phyloP scores from a whole-genome alignment of 2,329 filamentous ascomycete species.

The Colletotrichum salicis region DNA sequence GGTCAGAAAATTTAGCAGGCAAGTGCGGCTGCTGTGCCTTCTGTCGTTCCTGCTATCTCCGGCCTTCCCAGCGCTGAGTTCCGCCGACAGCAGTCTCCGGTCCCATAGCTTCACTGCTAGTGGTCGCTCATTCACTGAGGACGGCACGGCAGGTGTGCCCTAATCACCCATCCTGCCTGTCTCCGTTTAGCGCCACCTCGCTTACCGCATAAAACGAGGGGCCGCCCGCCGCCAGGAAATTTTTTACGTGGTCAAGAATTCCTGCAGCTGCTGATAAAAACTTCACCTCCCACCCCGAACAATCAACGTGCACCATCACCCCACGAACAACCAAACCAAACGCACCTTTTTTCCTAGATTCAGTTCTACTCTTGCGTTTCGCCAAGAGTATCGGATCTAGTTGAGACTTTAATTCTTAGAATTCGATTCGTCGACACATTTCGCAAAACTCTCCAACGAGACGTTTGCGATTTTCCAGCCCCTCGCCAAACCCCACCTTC shows the following conservation, averaged over 20 bases:
- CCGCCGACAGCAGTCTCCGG: background rate
- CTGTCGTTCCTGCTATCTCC: conserved; percentile 16
- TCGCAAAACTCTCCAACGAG: conserved; percentile 32
- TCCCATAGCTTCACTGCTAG: conserved; percentile 1
- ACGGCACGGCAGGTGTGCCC: conserved; percentile 31
- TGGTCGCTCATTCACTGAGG: conserved; percentile 10
- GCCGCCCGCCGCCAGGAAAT: conserved; percentile 41
- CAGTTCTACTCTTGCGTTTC: conserved; percentile 53
- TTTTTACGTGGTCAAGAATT: conserved; percentile 45
- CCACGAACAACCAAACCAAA: conserved; percentile 34
- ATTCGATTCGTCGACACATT: conserved; percentile 42
- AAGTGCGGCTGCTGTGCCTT: background rate
- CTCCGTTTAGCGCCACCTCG: conserved; percentile 33
- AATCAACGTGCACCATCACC: conserved; percentile 44
- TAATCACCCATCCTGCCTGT: conserved; percentile 29
- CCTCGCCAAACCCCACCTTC: conserved; percentile 42
- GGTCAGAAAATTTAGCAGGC: conserved; percentile 14
- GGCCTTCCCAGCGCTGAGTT: conserved; percentile 9
- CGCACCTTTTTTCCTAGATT: conserved; percentile 52
- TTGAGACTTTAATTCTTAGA: conserved; percentile 42
- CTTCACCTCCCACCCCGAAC: conserved; percentile 39
- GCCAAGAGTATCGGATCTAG: conserved; percentile 62
- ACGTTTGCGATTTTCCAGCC: conserved; percentile 50
- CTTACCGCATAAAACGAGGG: conserved; percentile 37
- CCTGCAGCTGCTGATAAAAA: conserved; percentile 35